Percentiles rank a stretch among this genome's conserved stretches.
Conservation (phyloP, 768 basidiomycete genomes). For the Termitomyces sp. region DNA sequence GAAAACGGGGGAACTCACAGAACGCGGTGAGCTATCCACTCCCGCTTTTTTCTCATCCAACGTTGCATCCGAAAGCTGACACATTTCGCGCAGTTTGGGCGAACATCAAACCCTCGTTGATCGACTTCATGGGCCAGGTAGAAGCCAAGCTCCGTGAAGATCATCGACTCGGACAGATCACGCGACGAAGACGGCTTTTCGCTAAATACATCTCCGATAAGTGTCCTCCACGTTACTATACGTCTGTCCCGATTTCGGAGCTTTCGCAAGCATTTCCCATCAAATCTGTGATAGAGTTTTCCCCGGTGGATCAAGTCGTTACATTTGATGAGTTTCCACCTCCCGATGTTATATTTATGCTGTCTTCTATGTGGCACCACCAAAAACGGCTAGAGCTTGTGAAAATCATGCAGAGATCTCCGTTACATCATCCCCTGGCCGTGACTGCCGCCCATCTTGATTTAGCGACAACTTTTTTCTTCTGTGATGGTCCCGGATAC, state of each 20-base stretch:
- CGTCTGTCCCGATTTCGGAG: constrained; percentile 13
- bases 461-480: constrained; percentile 22
- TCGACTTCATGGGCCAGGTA: constrained; percentile 30
- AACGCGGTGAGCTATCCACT: constrained; percentile 25
- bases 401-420: constrained; percentile 14
- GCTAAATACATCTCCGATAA: constrained; percentile 12
- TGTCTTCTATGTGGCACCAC: constrained; percentile 11
- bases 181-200: constrained; percentile 14
- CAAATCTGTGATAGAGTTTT: constrained; percentile 15
- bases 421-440: neutral
- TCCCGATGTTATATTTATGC: constrained; percentile 5
- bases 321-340: constrained; percentile 12
- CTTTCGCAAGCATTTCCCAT: constrained; percentile 14
- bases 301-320: constrained; percentile 10
- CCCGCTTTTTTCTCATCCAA: neutral
- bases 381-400: constrained; percentile 11
- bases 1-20: constrained; percentile 31
- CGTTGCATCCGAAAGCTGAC: neutral
- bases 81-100: constrained; percentile 24
- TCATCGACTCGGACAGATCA: constrained; percentile 12
- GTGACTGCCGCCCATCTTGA: constrained; percentile 10
- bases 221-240: constrained; percentile 5
- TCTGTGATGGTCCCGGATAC: constrained; percentile 8
- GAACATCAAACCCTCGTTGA: constrained; percentile 27
- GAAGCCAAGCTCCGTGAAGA: constrained; percentile 14